A percentile compares a stretch with the other conserved stretches of the same genome.
These are phyloP conservation scores for Pyrenophora seminiperda DNA, from an alignment of 2,329 filamentous ascomycete genomes.

Conservation along the genomic window DNA sequence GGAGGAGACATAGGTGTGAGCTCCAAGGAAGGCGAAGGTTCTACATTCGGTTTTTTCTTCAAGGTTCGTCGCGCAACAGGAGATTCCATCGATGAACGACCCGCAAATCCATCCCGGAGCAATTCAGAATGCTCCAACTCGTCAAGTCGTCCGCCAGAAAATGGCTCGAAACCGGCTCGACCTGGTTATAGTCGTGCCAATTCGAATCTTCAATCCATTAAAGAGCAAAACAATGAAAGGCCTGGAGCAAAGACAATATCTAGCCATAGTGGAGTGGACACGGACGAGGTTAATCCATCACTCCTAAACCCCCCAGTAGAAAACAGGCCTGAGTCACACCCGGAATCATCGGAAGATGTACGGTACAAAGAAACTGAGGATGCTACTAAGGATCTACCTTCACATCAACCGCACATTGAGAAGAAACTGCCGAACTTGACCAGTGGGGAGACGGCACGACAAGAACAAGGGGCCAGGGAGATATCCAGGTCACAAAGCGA, in stretches of 20 bases:
- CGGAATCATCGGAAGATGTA: conserved; percentile 22
- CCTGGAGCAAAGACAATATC: conserved; percentile 10
- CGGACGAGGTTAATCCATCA: conserved; percentile 25
- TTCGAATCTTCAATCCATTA: conserved; percentile 35
- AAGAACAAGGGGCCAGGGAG: conserved; percentile 23
- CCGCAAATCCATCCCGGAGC: conserved; percentile 30
- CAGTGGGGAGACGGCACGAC: conserved; percentile 35
- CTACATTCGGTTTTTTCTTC: conserved; percentile 48
- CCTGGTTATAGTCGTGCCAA: conserved; percentile 37
- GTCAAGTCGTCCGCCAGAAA: conserved; percentile 9
- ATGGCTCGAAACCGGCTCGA: conserved; percentile 16
- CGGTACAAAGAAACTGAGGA: conserved; percentile 32
- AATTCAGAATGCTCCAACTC: conserved; percentile 29
- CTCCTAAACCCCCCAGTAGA: conserved; percentile 44
- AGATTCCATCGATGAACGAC: conserved; percentile 29
- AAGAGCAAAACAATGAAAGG: conserved; percentile 27
- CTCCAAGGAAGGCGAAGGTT: conserved; percentile 43
- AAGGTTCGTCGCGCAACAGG: conserved; percentile 39
- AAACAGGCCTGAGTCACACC: conserved; percentile 35
- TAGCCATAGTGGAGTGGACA: conserved; percentile 18
- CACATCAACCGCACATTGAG: conserved; percentile 14
- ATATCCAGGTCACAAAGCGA: conserved; percentile 28
- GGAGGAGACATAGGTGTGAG: conserved; percentile 48
- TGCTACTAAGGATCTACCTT: conserved; percentile 20
- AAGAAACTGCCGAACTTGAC: conserved; percentile 19